These are phyloP conservation scores for Talaromyces sp. DNA, from an alignment of 2,329 filamentous ascomycete genomes.

Conservation along the genomic window DNA sequence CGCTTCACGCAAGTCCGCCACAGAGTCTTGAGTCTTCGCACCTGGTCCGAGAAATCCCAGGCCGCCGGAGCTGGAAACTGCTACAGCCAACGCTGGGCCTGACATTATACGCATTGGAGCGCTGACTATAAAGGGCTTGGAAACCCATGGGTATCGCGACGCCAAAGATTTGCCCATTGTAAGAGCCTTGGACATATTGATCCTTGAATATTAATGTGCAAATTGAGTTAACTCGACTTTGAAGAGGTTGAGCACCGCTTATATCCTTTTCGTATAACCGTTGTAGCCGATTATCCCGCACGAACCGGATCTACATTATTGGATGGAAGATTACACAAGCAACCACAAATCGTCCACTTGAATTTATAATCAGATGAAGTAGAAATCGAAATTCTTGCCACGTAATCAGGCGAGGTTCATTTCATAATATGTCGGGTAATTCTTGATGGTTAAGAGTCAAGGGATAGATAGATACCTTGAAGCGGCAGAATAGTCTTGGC, in stretches of 20 bases:
- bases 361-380: neutral
- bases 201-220: neutral
- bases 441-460: neutral
- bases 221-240: neutral
- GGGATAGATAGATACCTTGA: neutral
- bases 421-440: neutral
- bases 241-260: neutral
- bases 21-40: constrained; percentile 36
- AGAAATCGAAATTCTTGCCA: neutral
- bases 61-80: constrained; percentile 54
- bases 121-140: constrained; percentile 55
- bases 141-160: constrained; percentile 49
- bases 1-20: constrained; percentile 29
- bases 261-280: neutral
- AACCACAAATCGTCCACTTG: neutral
- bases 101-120: constrained; percentile 68
- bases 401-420: neutral
- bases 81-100: constrained; percentile 53
- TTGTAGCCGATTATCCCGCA: constrained; percentile 7
- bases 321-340: neutral
- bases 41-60: constrained; percentile 56
- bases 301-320: constrained; percentile 1
- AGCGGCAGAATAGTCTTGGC: neutral
- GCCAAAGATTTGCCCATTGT: constrained; percentile 4
- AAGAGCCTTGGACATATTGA: neutral